Percentiles rank a stretch among this genome's conserved stretches.
phyloP scores from a whole-genome alignment of 495 filamentous ascomycete species.

The Durotheca rogersii region DNA sequence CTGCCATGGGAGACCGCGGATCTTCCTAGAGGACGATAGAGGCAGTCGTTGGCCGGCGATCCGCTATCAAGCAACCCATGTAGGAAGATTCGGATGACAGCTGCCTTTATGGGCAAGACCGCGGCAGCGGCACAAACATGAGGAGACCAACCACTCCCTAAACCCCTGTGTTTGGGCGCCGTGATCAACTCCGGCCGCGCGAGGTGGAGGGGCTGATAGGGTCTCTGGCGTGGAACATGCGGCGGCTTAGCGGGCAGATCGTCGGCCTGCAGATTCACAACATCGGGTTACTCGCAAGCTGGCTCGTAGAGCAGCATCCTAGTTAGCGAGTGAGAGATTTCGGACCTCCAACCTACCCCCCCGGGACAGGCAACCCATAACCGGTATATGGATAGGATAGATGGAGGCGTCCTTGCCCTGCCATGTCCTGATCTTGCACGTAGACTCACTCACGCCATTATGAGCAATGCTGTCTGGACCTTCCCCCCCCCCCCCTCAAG shows the following conservation, averaged over 20 bases:
- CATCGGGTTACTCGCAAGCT: too few species aligned
- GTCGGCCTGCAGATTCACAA: conserved; percentile 18
- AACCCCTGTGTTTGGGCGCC: conserved; percentile 12
- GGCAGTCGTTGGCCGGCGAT: conserved; percentile 12
- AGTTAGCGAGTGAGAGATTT: conserved; percentile 17
- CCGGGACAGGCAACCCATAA: too few species aligned
- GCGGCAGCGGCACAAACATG: conserved; percentile 8
- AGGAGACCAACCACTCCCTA: conserved; percentile 26
- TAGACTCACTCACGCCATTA: conserved; percentile 8
- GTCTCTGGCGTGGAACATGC: conserved; percentile 23
- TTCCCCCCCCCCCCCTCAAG: conserved; percentile 12
- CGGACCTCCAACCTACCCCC: conserved; percentile 20
- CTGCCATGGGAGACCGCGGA: conserved; percentile 21
- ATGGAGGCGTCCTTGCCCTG: too few species aligned
- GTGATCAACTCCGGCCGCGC: conserved; percentile 26
- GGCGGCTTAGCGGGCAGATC: conserved; percentile 29
- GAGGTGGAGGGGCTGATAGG: conserved; percentile 17
- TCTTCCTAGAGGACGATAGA: conserved; percentile 24
- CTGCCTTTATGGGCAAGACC: conserved; percentile 24
- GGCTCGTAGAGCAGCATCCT: conserved; percentile 12
- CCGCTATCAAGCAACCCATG: conserved; percentile 7
- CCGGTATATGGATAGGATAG: too few species aligned
- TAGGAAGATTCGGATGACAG: conserved; percentile 17
- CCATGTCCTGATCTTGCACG: too few species aligned
- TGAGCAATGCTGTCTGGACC: conserved; percentile 7